These are phyloP conservation scores for Stenocarpella maydis DNA, from an alignment of 2,329 filamentous ascomycete genomes.

Conservation along the genomic window DNA sequence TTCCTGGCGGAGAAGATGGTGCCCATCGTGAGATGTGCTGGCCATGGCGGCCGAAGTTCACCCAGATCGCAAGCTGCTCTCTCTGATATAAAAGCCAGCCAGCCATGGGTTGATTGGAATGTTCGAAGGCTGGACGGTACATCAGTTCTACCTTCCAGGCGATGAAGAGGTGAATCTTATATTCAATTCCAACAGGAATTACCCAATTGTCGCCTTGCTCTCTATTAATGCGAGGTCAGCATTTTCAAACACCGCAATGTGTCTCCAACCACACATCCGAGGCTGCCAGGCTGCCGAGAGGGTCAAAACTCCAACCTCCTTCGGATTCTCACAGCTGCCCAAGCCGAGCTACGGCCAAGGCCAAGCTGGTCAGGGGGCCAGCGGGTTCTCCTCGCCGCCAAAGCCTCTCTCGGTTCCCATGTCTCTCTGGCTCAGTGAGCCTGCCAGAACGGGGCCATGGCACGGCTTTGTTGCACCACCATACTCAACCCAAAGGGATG, in stretches of 20 bases:
- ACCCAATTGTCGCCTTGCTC: neutral
- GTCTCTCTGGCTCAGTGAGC: conserved; percentile 19
- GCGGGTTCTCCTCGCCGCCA: neutral
- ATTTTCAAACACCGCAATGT: neutral
- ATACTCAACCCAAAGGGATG: neutral
- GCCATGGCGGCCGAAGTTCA: neutral
- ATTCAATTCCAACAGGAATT: neutral
- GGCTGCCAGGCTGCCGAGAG: neutral
- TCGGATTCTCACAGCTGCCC: neutral
- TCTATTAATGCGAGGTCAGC: neutral
- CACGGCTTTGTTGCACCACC: neutral
- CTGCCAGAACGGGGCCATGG: neutral
- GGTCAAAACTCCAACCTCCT: neutral
- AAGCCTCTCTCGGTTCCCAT: neutral
- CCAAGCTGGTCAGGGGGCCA: neutral
- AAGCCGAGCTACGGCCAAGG: neutral
- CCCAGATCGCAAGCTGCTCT: neutral
- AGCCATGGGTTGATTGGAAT: neutral
- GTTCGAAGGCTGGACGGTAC: neutral
- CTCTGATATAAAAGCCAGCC: neutral
- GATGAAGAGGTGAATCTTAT: neutral
- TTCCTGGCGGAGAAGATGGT: neutral
- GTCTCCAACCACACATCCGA: neutral
- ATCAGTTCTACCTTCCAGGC: neutral
- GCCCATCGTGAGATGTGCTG: neutral